Evolutionary conservation across 176 grass and related monocot species (phyloP).

Genomic region (Aegilops umbellulata): DNA sequence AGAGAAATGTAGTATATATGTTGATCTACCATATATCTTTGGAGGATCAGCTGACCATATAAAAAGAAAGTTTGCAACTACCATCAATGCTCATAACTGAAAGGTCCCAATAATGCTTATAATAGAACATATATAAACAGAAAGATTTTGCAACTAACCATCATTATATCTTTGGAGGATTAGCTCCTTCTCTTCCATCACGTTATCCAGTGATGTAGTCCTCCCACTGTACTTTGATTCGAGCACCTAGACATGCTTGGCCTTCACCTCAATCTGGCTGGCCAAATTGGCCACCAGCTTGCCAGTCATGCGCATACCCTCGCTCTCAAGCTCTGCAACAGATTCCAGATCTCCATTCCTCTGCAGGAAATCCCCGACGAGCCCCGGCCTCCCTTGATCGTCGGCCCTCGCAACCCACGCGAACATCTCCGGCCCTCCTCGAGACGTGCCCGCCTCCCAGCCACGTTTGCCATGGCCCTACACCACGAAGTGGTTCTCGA

Average conservation of each 20-base stretch:
- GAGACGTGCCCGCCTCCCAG: slow-evolving; percentile 28
- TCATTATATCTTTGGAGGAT: slow-evolving; percentile 39
- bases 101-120: neutral
- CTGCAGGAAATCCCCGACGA: slow-evolving; percentile 22
- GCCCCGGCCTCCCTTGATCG: slow-evolving; percentile 23
- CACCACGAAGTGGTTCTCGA: slow-evolving; percentile 40
- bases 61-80: no score
- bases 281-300: slow-evolving; percentile 42
- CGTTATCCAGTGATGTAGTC: slow-evolving; percentile 28
- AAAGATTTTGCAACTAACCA: neutral
- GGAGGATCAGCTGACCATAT: no score
- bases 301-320: slow-evolving; percentile 39
- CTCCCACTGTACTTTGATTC: slow-evolving; percentile 43
- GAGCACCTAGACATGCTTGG: slow-evolving; percentile 38
- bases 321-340: slow-evolving; percentile 31
- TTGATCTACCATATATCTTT: no score
- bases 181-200: slow-evolving; percentile 49
- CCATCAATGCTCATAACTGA: neutral
- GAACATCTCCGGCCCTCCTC: slow-evolving; percentile 8
- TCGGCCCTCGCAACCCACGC: slow-evolving; percentile 48
- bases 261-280: slow-evolving; percentile 38
- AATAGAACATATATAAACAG: neutral
- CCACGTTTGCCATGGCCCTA: slow-evolving; percentile 26
- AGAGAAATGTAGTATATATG: no score
- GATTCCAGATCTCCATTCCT: slow-evolving; percentile 8